Base-by-base conservation (phyloP, 2,329 filamentous ascomycete species). In the Hypoxylon sp. region DNA sequence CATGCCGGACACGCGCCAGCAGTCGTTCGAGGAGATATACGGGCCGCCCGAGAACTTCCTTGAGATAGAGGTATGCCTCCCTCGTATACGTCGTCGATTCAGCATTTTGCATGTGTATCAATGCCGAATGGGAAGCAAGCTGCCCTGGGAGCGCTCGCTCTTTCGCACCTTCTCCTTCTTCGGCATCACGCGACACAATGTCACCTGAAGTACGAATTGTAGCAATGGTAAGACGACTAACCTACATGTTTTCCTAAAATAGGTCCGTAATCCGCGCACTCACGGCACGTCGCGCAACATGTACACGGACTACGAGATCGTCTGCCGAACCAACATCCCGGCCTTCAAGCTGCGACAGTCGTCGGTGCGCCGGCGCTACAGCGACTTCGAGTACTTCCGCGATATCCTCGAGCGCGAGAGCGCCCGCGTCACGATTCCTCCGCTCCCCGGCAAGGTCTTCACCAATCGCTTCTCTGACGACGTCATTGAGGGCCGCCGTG, bases 241-340 rank as follows among this genome's bases (percentile, higher is more conserved):
- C 49, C 53, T 45, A 62, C 45, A 18, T 22, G 16, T 14, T 16
- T 30, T 5, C 38, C 9, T 70, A 40, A 40, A 40, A 4, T 79
- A 97, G 93, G 93, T 98, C 73, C 91, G 91, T 78, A 96, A 96
- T 79, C 96, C 96, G 32, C 91, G 93, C 81, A 97, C 94, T 26
- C 93, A 97, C 80, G 96, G 96, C 78, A 93, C 96, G 76, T 95
- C 94, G 70, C 92, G 96, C 72, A 88, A 89, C 82, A 97, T 97
- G 93, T 98, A 98, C 84, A 99, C 96, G 57, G 96, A 96, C 81
- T 99, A 98, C 85, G 94, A 98, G 81, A 97, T 99, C 77, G 87
- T 97, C 74, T 97, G 96, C 84, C 91, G 92, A 74, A 99, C 96
- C 81, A 99, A 99, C 83, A 99, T 99, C 77, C 96, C 96, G 62